phyloP scores from a whole-genome alignment of 176 grass and related monocot species.

The Dendrocalamus sinicus region DNA sequence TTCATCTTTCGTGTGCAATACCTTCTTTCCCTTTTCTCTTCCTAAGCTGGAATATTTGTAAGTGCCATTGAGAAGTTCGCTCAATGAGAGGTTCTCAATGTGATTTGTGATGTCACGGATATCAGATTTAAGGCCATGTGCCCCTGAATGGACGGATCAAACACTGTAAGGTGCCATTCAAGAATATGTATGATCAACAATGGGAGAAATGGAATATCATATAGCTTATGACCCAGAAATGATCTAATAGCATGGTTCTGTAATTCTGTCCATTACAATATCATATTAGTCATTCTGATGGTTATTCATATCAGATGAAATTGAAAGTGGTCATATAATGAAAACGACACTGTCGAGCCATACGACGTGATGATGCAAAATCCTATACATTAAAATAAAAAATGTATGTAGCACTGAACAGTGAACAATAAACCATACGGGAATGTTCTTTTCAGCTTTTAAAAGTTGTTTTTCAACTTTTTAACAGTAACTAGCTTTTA shows the following conservation, averaged over 20 bases:
- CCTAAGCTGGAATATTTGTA: conserved; percentile 73
- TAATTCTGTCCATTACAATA: conserved; percentile 8
- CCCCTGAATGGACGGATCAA: conserved; percentile 63
- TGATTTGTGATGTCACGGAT: conserved; percentile 76
- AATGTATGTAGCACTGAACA: background rate
- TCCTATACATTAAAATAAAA: conserved; percentile 9
- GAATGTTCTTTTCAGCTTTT: no score
- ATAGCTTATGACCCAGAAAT: background rate
- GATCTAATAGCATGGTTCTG: conserved; percentile 23
- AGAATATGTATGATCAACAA: conserved; percentile 22
- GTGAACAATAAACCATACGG: background rate
- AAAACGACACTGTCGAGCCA: background rate
- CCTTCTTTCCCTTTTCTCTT: conserved; percentile 81
- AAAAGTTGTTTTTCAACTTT: no score
- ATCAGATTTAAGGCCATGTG: conserved; percentile 82
- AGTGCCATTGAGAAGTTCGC: conserved; percentile 76
- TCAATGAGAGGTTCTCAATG: conserved; percentile 70
- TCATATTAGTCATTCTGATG: conserved; percentile 19
- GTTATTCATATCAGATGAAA: conserved; percentile 20
- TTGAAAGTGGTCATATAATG: background rate
- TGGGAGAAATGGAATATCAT: conserved; percentile 2
- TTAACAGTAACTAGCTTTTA: no score
- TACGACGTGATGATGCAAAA: background rate
- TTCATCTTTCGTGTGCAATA: conserved; percentile 61
- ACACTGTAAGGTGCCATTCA: conserved; percentile 34